Conservation (phyloP, 177 flowering plant genomes). For the Vitis hybrid region DNA sequence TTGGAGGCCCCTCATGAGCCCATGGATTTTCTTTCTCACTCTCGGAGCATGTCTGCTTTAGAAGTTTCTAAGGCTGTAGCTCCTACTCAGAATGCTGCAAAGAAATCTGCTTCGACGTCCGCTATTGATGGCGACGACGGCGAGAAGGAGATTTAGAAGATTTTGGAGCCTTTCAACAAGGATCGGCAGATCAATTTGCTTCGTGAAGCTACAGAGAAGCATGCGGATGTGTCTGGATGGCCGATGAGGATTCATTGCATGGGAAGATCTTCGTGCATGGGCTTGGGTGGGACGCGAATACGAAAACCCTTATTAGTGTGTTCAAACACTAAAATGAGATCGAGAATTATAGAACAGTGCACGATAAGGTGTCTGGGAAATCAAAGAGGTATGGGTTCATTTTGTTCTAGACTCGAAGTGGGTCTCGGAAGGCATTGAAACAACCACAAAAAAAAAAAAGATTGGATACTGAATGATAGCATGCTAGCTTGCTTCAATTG, state of each 20-base stretch:
- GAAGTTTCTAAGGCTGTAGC: no score
- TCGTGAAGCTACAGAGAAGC: constrained; percentile 29
- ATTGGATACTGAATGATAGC: constrained; percentile 49
- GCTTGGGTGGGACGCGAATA: constrained; percentile 56
- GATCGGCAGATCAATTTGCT: constrained; percentile 44
- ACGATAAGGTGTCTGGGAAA: constrained; percentile 45
- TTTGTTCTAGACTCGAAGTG: constrained; percentile 36
- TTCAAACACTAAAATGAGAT: constrained; percentile 47
- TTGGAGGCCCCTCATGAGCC: no score
- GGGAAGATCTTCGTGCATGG: constrained; percentile 67
- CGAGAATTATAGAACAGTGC: constrained; percentile 46
- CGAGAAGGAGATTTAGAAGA: constrained; percentile 33
- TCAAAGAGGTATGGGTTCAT: constrained; percentile 65
- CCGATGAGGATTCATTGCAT: constrained; percentile 50
- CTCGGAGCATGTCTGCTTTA: no score
- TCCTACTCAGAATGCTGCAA: neutral
- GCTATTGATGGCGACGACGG: constrained; percentile 6
- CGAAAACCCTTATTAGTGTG: constrained; percentile 31
- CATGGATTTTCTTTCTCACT: no score
- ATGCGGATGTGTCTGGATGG: constrained; percentile 25
- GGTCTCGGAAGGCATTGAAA: constrained; percentile 45
- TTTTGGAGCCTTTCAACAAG: constrained; percentile 57
- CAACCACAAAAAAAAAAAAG: constrained; percentile 61
- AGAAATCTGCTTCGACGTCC: neutral
- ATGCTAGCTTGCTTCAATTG: constrained; percentile 54